Percentiles rank a stretch among this genome's conserved stretches.
These are phyloP conservation scores for Chlorencoelia australis DNA, from an alignment of 2,329 filamentous ascomycete genomes.

Conservation along the genomic window DNA sequence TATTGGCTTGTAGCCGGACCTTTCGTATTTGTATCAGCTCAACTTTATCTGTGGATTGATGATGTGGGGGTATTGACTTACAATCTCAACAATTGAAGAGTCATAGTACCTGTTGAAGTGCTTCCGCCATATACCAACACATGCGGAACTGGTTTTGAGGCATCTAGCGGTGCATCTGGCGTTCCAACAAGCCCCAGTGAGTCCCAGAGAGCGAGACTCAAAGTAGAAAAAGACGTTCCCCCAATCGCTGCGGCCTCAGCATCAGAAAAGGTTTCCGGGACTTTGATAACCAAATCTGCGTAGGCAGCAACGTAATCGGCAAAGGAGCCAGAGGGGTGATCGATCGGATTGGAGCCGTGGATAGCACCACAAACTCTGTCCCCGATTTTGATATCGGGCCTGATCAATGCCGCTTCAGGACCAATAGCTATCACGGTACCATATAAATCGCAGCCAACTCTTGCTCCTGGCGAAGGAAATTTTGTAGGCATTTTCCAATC, in stretches of 20 bases:
- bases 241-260: neutral
- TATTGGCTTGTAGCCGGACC: too few relatives aligned
- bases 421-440: slow-evolving; percentile 4
- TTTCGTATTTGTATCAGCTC: too few relatives aligned
- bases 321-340: slow-evolving; percentile 1
- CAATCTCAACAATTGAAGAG: slow-evolving; percentile 4
- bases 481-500: slow-evolving; percentile 7
- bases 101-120: slow-evolving; percentile 5
- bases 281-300: slow-evolving; percentile 3
- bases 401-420: neutral
- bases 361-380: slow-evolving; percentile 5
- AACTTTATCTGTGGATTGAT: too few relatives aligned
- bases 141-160: neutral
- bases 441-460: slow-evolving; percentile 5
- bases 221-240: slow-evolving; percentile 1
- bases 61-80: too few relatives aligned
- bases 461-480: slow-evolving; percentile 2
- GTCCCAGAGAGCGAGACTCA: neutral
- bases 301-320: slow-evolving; percentile 4
- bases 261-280: neutral
- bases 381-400: neutral
- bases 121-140: slow-evolving; percentile 7
- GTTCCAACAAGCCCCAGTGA: neutral
- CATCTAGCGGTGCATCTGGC: slow-evolving; percentile 1
- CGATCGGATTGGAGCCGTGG: slow-evolving; percentile 2